Evolutionary conservation across 2,329 filamentous ascomycete species (phyloP).

Genomic region (Pseudogymnoascus sp.): DNA sequence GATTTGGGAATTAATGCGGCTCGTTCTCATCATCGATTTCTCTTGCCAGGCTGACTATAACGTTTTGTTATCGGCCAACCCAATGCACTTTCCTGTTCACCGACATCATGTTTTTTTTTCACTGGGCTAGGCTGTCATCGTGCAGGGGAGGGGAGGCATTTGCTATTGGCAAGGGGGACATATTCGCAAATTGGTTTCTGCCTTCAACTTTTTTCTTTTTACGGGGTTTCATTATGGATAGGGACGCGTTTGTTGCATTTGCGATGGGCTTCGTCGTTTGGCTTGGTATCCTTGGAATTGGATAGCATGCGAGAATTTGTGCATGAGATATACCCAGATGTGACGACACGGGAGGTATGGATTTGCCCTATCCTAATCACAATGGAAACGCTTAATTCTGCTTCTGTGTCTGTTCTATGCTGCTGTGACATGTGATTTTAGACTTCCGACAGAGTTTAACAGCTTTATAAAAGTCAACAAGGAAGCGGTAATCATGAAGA

Average conservation of each 20-base stretch:
- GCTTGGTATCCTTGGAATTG: conserved; percentile 7
- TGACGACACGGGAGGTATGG: conserved; percentile 7
- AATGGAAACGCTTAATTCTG: conserved; percentile 7
- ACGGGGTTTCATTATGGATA: background rate
- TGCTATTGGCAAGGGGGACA: background rate
- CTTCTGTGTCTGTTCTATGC: background rate
- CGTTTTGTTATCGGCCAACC: background rate
- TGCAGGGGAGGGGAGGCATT: background rate
- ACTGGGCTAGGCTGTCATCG: background rate
- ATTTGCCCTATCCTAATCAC: conserved; percentile 8
- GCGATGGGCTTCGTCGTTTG: conserved; percentile 7
- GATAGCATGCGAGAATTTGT: conserved; percentile 6
- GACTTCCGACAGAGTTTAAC: background rate
- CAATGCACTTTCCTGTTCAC: background rate
- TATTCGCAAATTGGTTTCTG: background rate
- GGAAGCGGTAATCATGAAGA: background rate
- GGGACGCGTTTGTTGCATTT: conserved; percentile 5
- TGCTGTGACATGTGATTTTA: background rate
- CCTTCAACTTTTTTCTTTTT: background rate
- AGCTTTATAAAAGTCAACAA: background rate
- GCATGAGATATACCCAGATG: conserved; percentile 7
- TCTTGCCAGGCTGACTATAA: background rate
- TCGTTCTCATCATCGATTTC: background rate
- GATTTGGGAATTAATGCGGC: background rate
- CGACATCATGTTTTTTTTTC: background rate